These are phyloP conservation scores for Colletotrichum euphorbiae DNA, from an alignment of 2,329 filamentous ascomycete genomes.

Conservation along the genomic window DNA sequence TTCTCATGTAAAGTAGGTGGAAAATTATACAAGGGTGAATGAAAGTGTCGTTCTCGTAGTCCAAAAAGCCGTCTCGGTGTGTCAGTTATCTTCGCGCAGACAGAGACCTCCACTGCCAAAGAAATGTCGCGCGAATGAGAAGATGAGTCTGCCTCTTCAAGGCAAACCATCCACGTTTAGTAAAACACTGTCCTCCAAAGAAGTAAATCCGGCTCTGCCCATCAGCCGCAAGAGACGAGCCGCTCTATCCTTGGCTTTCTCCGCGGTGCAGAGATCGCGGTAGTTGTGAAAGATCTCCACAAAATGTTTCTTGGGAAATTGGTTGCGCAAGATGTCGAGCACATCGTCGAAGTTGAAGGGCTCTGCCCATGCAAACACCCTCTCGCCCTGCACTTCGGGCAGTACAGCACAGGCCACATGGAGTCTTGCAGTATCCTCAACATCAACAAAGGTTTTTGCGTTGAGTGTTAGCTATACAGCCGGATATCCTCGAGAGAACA, in stretches of 20 bases:
- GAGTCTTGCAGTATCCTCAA: conserved; percentile 62
- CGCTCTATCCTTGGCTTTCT: conserved; percentile 10
- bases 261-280: conserved; percentile 18
- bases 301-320: conserved; percentile 40
- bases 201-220: conserved; percentile 21
- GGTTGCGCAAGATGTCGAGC: conserved; percentile 44
- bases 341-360: conserved; percentile 61
- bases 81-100: too few relatives aligned
- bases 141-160: background rate
- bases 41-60: background rate
- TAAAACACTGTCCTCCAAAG: conserved; percentile 23
- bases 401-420: conserved; percentile 65
- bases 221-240: conserved; percentile 9
- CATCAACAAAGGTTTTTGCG: conserved; percentile 59
- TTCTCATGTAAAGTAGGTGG: conserved; percentile 13
- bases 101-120: background rate
- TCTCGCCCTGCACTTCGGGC: conserved; percentile 57
- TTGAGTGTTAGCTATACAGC: background rate
- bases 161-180: conserved; percentile 25
- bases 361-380: conserved; percentile 65
- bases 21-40: background rate
- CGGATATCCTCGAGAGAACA: too few relatives aligned
- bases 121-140: background rate
- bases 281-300: conserved; percentile 43
- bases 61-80: background rate